Base-by-base conservation (phyloP, 2,329 filamentous ascomycete genomes). In the Cladosporium sp. region DNA sequence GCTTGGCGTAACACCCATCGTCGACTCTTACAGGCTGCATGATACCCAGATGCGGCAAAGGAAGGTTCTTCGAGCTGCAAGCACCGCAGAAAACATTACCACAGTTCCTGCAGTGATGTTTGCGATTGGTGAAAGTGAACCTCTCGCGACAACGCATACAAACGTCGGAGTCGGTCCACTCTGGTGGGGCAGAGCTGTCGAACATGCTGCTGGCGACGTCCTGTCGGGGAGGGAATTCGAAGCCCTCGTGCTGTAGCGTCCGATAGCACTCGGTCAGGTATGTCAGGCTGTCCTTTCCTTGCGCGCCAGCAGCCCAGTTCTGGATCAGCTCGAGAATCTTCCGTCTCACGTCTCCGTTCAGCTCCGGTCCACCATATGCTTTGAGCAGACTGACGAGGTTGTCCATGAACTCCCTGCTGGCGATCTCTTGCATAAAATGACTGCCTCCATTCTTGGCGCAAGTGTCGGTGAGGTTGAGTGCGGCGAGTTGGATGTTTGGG, bases 371-470 rank as follows among this genome's bases (percentile, higher is more conserved):
- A 2, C 88, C 87, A 43, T 86, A 84, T 15, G 87, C 86, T 66
- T 92, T 91, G 27, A 98, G 78, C 13, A 98, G 78, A 29, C 92
- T 96, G 15, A 88, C 85, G 46, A 98, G 73, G 66, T 96, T 96
- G 72, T 98, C 93, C 86, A 98, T 94, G 65, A 97, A 98, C 73
- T 98, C 93, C 56, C 91, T 83, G 15, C 92, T 96, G 35, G 93
- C 92, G 60, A 98, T 93, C 73, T 98, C 93, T 58, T 84, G 79
- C 43, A 98, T 83, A 69, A 98, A 98, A 71, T 98, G 93, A 33
- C 86, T 81, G 59, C 93, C 93, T 53, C 93, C 93, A 75, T 98
- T 98, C 75, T 98, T 98, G 54, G 97, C 90, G 67, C 93, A 98
- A 1, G 93, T 97, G 73, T 98, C 93, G 57, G 91, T 95, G 62